phyloP scores from a whole-genome alignment of 2,329 filamentous ascomycete species.

The Achaetomium macrosporum region DNA sequence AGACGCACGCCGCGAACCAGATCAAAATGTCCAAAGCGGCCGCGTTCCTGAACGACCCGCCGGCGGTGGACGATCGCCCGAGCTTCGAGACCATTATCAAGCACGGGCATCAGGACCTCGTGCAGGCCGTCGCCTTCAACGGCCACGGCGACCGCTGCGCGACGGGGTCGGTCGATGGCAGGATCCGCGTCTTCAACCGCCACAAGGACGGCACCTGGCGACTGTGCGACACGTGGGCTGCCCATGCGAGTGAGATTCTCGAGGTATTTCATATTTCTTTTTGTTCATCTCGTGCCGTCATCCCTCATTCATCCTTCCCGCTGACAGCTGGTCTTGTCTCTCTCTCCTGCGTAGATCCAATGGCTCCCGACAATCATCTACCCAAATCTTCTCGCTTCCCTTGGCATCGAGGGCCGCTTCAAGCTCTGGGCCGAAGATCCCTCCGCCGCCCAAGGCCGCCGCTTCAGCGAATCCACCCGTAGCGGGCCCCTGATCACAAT shows the following conservation, averaged over 20 bases:
- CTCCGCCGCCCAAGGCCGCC: slow-evolving; percentile 69
- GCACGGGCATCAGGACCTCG: slow-evolving; percentile 72
- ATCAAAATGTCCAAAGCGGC: slow-evolving; percentile 23
- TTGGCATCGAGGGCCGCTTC: slow-evolving; percentile 84
- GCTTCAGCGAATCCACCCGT: slow-evolving; percentile 59
- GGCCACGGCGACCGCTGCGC: slow-evolving; percentile 87
- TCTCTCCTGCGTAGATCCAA: slow-evolving; percentile 57
- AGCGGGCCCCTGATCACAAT: slow-evolving; percentile 20
- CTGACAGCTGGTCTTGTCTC: neutral
- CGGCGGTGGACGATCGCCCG: slow-evolving; percentile 38
- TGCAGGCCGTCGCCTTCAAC: slow-evolving; percentile 84
- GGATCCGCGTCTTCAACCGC: slow-evolving; percentile 84
- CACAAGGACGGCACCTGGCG: slow-evolving; percentile 73
- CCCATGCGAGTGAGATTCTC: slow-evolving; percentile 83
- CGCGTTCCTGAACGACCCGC: slow-evolving; percentile 27
- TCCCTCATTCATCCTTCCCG: neutral
- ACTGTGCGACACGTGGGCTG: slow-evolving; percentile 80
- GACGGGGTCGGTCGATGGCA: slow-evolving; percentile 86
- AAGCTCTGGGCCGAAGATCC: slow-evolving; percentile 91
- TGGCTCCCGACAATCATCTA: slow-evolving; percentile 91
- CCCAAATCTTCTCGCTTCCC: slow-evolving; percentile 76
- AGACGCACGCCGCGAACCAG: neutral
- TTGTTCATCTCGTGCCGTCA: neutral
- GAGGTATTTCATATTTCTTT: slow-evolving; percentile 64
- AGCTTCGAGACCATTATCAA: slow-evolving; percentile 57